Conservation (phyloP, 345 rosid species). For the Eucalyptus pumila region DNA sequence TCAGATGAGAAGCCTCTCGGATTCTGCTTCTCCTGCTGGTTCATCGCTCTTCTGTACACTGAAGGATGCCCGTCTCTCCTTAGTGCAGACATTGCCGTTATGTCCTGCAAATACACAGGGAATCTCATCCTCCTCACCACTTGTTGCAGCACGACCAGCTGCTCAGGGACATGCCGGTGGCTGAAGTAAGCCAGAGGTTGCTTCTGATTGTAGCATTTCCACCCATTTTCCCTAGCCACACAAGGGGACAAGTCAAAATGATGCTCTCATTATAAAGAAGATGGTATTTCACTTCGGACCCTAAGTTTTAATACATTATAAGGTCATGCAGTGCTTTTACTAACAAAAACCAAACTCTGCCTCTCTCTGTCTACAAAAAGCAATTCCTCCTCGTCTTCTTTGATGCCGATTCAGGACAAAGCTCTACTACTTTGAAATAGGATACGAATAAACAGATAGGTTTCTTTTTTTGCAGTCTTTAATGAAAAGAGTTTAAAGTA, state of each 20-base stretch:
- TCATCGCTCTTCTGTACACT: constrained; percentile 49
- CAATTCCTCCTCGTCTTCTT: neutral
- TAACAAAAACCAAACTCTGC: neutral
- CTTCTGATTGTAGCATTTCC: constrained; percentile 80
- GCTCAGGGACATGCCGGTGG: constrained; percentile 59
- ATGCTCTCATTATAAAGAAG: neutral
- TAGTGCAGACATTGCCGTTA: constrained; percentile 69
- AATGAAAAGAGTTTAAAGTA: neutral
- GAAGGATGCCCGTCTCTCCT: constrained; percentile 93
- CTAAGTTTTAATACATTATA: neutral
- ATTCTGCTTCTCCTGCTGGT: constrained; percentile 42
- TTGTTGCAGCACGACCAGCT: constrained; percentile 47
- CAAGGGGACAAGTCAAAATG: neutral
- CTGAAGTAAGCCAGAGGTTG: constrained; percentile 44
- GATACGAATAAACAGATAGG: neutral
- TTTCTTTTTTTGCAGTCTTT: neutral
- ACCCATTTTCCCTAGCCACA: constrained; percentile 59
- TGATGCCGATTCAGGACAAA: neutral
- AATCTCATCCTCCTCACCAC: constrained; percentile 62
- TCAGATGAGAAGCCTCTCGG: constrained; percentile 36
- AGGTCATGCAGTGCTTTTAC: neutral
- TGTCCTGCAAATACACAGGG: constrained; percentile 66
- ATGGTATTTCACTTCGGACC: neutral
- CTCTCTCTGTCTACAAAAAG: neutral
- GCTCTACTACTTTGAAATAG: neutral